These are phyloP conservation scores for Dactylis glomerata DNA, from an alignment of 176 grass and related monocot genomes.

Conservation along the genomic window DNA sequence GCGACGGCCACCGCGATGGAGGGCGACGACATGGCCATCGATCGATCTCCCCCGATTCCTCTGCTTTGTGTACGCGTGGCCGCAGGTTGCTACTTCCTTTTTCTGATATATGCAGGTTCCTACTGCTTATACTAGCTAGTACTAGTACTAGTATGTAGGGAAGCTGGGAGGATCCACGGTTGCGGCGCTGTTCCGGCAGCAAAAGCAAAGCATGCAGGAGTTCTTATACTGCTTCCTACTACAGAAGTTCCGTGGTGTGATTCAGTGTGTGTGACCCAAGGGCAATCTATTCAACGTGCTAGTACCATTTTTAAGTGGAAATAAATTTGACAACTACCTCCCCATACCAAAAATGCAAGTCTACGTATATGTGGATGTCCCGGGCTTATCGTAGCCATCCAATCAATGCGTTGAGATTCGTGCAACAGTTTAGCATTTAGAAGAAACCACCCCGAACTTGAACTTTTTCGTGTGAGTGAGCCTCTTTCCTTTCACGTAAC, in stretches of 20 bases:
- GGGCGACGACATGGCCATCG: background rate
- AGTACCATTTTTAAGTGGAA: background rate
- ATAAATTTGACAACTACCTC: background rate
- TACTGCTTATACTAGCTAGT: too few species aligned
- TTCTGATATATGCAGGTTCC: too few species aligned
- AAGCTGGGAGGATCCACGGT: background rate
- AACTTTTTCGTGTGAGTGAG: too few species aligned
- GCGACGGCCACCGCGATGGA: background rate
- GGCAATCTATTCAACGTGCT: background rate
- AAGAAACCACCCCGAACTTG: too few species aligned
- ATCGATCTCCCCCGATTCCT: background rate
- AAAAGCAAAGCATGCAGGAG: background rate
- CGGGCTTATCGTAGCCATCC: too few species aligned
- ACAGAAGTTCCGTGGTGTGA: background rate
- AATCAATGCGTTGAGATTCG: too few species aligned
- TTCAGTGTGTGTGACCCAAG: background rate
- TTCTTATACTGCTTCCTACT: background rate
- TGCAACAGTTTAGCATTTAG: too few species aligned
- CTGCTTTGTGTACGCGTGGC: background rate
- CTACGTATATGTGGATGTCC: too few species aligned
- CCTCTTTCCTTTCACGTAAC: too few species aligned
- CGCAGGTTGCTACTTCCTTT: background rate
- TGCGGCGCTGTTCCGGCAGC: background rate
- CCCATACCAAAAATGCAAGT: too few species aligned
- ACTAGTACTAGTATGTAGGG: too few species aligned